phyloP scores from a whole-genome alignment of 345 rosid genomes.

The Eucalyptus cladocalyx region DNA sequence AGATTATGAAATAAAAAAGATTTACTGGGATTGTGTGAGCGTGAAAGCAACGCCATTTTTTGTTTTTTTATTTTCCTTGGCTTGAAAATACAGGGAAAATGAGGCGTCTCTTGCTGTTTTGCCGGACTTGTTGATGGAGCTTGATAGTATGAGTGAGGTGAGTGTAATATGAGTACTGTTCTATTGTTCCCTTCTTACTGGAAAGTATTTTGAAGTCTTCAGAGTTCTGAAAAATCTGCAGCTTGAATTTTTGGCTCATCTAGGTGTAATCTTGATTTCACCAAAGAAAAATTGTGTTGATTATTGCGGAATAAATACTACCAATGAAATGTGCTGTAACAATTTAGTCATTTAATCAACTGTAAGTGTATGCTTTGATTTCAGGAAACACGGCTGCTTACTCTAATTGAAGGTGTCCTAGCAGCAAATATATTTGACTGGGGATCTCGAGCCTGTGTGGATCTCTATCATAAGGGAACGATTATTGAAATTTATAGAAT shows the following conservation, averaged over 20 bases:
- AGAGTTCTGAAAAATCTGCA: neutral
- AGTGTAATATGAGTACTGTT: neutral
- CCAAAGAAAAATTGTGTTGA: neutral
- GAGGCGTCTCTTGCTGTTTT: constrained; percentile 98
- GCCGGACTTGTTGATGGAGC: constrained; percentile 78
- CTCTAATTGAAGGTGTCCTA: constrained; percentile 87
- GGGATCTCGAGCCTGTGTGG: constrained; percentile 99
- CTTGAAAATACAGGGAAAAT: constrained; percentile 59
- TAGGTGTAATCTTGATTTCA: neutral
- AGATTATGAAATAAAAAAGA: neutral
- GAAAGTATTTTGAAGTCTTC: neutral
- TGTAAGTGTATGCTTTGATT: neutral
- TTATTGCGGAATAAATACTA: neutral
- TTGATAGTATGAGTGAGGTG: constrained; percentile 85
- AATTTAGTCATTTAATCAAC: neutral
- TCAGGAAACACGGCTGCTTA: constrained; percentile 88
- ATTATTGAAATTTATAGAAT: constrained; percentile 97
- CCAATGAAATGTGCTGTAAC: neutral
- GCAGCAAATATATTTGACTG: constrained; percentile 99
- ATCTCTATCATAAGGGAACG: constrained; percentile 95
- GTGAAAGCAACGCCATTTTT: neutral
- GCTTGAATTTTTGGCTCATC: neutral
- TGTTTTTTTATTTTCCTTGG: neutral
- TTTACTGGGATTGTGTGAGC: neutral
- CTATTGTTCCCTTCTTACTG: neutral